Evolutionary conservation across 345 rosid genomes (phyloP), one percentile per base, ranked within the genome.

Genomic region (Arabidopsis suecica): DNA sequence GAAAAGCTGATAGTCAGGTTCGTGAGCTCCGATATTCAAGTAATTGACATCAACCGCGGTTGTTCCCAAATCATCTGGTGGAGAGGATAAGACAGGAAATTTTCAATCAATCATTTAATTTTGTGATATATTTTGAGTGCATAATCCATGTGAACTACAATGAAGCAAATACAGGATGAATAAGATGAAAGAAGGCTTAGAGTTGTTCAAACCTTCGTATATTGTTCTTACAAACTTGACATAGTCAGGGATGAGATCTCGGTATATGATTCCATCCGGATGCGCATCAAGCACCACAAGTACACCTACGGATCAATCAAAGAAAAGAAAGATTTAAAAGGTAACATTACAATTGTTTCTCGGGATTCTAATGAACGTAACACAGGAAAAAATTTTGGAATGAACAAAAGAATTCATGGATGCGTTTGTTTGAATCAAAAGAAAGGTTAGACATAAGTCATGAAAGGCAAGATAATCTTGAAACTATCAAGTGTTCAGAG

Each of bases 201-300:
- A 76, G 53, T 44, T 36, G 57, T 45, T 57, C 80, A 67, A 42
- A 94, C 98, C 98, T 94, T 94, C 97, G 10, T 91, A 91, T 55
- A 94, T 84, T 54, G 98, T 94, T 71, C 98, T 88, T 1, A 62
- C 95, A 50, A 82, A 56, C 9, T 84, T 49, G 38, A 87, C 96
- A 61, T 94, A 89, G 38, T 86, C 84, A 18, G 98, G 93, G 57
- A 94, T 80, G 76, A 94, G 77, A 84, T 94, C 98, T 81, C 85
- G 80, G 64, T 82, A 90, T 73, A 91, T 86, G 66, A 94, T 87
- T 82, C 98, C 96, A 38, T 74, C 91, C 0, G 97, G 97, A 49
- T 53, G 85, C 7, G 98, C 97, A 83, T 94, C 96, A 81, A 91
- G 78, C 75, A 88, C 96, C 54, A 94, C 92, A 57, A 93, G 83